Percentiles rank a stretch among this genome's conserved stretches.
Evolutionary conservation across 1,284 basidiomycete species (phyloP).

Genomic region (Wallemia mellicola): DNA sequence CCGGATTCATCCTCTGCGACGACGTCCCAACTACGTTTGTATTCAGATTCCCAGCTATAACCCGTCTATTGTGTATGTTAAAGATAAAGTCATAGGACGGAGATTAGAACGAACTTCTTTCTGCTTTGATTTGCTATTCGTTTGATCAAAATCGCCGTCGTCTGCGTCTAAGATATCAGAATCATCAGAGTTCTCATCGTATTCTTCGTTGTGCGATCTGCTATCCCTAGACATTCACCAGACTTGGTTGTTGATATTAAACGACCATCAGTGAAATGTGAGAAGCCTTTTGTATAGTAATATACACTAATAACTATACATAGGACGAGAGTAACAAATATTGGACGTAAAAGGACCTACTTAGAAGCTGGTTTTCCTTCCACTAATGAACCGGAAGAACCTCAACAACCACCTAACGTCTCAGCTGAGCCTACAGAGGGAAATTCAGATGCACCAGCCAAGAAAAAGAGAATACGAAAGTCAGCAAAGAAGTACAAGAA

Average conservation of each 20-base stretch:
- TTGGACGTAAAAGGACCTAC: not conserved
- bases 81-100: not conserved
- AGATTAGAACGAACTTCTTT: not conserved
- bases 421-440: not conserved
- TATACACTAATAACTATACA: not conserved
- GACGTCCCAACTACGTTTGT: conserved; percentile 81
- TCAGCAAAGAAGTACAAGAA: not conserved
- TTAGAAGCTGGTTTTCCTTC: not conserved
- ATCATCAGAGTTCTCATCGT: not conserved
- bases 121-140: not conserved
- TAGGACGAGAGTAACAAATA: not conserved
- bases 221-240: not conserved
- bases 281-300: not conserved
- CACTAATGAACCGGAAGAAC: not conserved
- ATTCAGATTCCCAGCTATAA: conserved; percentile 87
- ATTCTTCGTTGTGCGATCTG: not conserved
- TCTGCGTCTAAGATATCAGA: not conserved
- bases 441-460: not conserved
- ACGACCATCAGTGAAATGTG: not conserved
- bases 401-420: not conserved
- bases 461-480: not conserved
- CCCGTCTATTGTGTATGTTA: conserved; percentile 6
- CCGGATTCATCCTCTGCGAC: conserved; percentile 87
- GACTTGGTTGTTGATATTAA: not conserved
- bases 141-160: not conserved